A percentile compares a stretch with the other conserved stretches of the same genome.
Conservation (phyloP, 345 rosid species). For the Eucalyptus urophylla region DNA sequence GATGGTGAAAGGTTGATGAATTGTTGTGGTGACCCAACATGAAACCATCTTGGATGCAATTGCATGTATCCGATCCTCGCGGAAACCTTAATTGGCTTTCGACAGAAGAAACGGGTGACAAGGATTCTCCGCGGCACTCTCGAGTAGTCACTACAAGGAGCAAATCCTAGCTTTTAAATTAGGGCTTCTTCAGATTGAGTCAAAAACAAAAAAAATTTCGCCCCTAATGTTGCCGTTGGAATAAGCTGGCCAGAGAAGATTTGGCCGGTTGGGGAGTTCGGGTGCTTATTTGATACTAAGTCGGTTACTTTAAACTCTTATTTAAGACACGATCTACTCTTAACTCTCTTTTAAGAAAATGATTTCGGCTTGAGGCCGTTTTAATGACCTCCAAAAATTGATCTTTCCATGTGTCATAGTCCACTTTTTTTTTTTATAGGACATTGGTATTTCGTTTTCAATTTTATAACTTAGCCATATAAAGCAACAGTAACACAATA, state of each 20-base stretch:
- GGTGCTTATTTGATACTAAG: neutral
- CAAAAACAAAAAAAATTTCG: neutral
- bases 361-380: neutral
- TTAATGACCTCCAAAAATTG: neutral
- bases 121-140: neutral
- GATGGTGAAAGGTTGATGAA: neutral
- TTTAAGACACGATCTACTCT: neutral
- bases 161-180: neutral
- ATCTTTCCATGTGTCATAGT: neutral
- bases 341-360: too few species aligned
- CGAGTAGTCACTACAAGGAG: neutral
- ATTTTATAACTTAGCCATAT: neutral
- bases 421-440: neutral
- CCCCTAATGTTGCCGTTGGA: neutral
- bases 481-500: neutral
- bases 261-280: neutral
- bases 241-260: neutral
- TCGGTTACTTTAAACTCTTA: neutral
- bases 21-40: neutral
- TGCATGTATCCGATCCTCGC: slow-evolving; percentile 7
- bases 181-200: neutral
- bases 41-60: slow-evolving; percentile 21
- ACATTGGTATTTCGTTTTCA: neutral
- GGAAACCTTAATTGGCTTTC: slow-evolving; percentile 18
- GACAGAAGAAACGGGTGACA: slow-evolving; percentile 24